A percentile compares a stretch with the other conserved stretches of the same genome.
phyloP scores from a whole-genome alignment of 1,284 basidiomycete genomes.

The Boletus smithii region DNA sequence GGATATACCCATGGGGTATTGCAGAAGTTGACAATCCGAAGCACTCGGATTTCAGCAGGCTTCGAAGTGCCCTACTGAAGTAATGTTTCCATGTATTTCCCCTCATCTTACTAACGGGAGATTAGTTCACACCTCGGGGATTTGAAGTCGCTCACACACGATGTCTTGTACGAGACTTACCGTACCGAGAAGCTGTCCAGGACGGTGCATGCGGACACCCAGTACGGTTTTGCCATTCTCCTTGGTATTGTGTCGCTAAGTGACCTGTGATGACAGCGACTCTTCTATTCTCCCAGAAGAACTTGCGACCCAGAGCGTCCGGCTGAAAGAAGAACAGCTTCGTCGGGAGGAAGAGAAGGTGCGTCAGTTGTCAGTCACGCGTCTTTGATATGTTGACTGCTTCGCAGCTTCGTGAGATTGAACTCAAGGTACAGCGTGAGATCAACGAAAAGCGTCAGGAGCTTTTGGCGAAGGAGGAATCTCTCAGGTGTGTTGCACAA shows the following conservation, averaged over 20 bases:
- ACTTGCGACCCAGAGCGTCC: conserved; percentile 92
- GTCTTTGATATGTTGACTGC: conserved; percentile 12
- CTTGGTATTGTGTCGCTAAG: conserved; percentile 13
- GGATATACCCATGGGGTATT: conserved; percentile 97
- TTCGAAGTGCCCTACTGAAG: conserved; percentile 89
- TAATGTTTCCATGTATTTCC: conserved; percentile 35
- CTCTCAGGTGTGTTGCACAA: conserved; percentile 56
- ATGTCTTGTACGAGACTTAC: conserved; percentile 93
- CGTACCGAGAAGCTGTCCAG: conserved; percentile 98
- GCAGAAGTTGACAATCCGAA: conserved; percentile 98
- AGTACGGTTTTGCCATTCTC: conserved; percentile 46
- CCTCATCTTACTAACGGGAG: conserved; percentile 8
- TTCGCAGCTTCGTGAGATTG: conserved; percentile 88
- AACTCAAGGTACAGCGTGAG: conserved; percentile 97
- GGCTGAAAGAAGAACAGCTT: conserved; percentile 98
- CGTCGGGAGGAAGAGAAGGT: conserved; percentile 96
- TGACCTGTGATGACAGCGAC: conserved; percentile 48
- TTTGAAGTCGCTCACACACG: conserved; percentile 93
- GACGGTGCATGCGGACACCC: conserved; percentile 82
- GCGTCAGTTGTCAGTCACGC: conserved; percentile 7
- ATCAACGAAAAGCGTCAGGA: conserved; percentile 99
- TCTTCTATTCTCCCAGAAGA: conserved; percentile 93
- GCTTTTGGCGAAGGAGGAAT: conserved; percentile 90
- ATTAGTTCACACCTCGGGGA: conserved; percentile 90
- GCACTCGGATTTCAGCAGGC: conserved; percentile 94